Base-by-base conservation (phyloP, 2,329 filamentous ascomycete species). In the Talaromyces funiculosus region DNA sequence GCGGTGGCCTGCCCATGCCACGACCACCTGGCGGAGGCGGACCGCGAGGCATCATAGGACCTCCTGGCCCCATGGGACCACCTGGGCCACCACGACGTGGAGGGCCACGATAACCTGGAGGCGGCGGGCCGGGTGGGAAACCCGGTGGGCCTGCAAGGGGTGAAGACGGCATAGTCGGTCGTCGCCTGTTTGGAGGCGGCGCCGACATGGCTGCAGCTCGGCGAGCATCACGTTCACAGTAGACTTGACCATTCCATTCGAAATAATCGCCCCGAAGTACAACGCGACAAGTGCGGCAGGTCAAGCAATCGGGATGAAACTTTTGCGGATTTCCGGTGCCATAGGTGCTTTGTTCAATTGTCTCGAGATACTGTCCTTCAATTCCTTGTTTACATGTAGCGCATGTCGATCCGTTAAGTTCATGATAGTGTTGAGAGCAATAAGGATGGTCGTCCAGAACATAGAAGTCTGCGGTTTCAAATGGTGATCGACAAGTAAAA, bases 301-400 rank as follows among this genome's bases (percentile, higher is more conserved):
- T 87, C 76, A 99, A 90, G 76, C 94, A 99, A 7, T 84, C 81
- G 0, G 90, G 85, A 72, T 99, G 94, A 74, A 92, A 94, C 72
- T 97, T 97, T 16, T 70, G 69, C 4, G 70, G 72, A 2, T 67
- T 70, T 14, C 71, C 71, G 6, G 68, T 70, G 16, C 37, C 37
- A 14, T 67, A 67, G 8, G 68, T 71, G 14, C 37, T 40, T 16
- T 67, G 67, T 57, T 76, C 76, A n/a, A 76, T 89, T 31, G 94
- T 95, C 72, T 96, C 92, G 38, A 97, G 81, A 68, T 96, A 99
- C 67, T 92, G 88, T 0, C 94, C 94, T 74, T 99, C 94, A 66
- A 99, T 97, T 14, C 94, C 94, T 10, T 81, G 80, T 64, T 89
- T 84, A 73, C 94, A 99, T 31, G 82, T 83, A 16, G 84, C 83